A percentile compares a stretch with the other conserved stretches of the same genome.
These are phyloP conservation scores for Fusarium robinianum DNA, from an alignment of 2,329 filamentous ascomycete species.

Conservation along the genomic window DNA sequence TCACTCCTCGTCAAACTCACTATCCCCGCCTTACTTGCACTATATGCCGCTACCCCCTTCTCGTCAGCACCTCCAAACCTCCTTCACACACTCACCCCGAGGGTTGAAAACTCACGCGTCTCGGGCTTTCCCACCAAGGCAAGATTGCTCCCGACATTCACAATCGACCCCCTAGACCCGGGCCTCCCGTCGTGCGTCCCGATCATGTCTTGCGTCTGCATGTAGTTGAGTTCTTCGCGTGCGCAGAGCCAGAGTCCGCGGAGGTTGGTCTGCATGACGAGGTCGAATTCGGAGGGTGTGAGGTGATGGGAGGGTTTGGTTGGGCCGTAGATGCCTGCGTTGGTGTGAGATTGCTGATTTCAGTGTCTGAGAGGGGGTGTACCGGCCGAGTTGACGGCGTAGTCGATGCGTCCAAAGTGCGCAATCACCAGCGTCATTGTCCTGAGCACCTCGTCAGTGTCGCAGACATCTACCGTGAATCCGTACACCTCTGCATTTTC, in stretches of 20 bases:
- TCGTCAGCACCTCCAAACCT: background rate
- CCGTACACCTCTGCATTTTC: conserved; percentile 23
- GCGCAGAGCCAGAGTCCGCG: conserved; percentile 52
- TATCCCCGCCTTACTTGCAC: conserved; percentile 49
- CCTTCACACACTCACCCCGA: conserved; percentile 29
- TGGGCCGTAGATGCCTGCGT: conserved; percentile 44
- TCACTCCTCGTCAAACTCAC: conserved; percentile 52
- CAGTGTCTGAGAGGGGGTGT: background rate
- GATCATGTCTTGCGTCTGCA: conserved; percentile 49
- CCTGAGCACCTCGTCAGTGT: conserved; percentile 41
- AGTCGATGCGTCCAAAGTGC: conserved; percentile 49
- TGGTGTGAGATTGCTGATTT: background rate
- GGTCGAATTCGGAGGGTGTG: conserved; percentile 46
- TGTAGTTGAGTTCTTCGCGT: conserved; percentile 47
- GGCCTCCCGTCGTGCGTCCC: conserved; percentile 49
- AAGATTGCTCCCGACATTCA: conserved; percentile 51
- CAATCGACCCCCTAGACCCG: conserved; percentile 45
- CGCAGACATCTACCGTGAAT: conserved; percentile 42
- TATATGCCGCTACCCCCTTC: conserved; percentile 43
- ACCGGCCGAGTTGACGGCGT: conserved; percentile 52
- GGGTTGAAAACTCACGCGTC: conserved; percentile 41
- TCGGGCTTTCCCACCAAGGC: conserved; percentile 48
- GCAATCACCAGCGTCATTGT: conserved; percentile 41
- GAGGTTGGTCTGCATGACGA: conserved; percentile 49
- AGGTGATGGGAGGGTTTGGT: conserved; percentile 44